Evolutionary conservation across 1,139 yeast species (phyloP).

Genomic region (Kurtzmaniella quercitrusa): DNA sequence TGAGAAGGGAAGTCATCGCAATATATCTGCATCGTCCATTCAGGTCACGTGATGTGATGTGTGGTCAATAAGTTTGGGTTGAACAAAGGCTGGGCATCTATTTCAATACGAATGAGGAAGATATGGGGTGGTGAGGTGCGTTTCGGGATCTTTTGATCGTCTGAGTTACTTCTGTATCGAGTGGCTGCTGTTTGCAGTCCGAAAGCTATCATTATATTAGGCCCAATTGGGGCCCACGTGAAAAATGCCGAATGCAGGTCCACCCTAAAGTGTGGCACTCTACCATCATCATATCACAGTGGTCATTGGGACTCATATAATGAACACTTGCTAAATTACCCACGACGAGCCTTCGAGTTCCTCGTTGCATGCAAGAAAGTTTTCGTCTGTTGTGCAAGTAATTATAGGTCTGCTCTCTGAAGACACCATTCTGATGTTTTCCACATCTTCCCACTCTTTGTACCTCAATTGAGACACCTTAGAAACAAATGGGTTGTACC

Average conservation of each 20-base stretch:
- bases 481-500: slow-evolving; percentile 7
- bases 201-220: neutral
- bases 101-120: too few species aligned
- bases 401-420: slow-evolving; percentile 13
- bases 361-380: slow-evolving; percentile 9
- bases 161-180: too few species aligned
- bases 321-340: neutral
- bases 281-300: too few species aligned
- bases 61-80: too few species aligned
- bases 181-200: too few species aligned
- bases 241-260: neutral
- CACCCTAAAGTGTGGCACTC: neutral
- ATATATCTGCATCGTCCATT: neutral
- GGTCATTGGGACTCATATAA: too few species aligned
- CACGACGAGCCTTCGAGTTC: slow-evolving; percentile 7
- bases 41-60: neutral
- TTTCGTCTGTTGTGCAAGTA: slow-evolving; percentile 16
- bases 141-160: too few species aligned
- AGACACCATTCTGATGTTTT: slow-evolving; percentile 8
- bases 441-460: slow-evolving; percentile 10
- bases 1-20: neutral
- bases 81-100: too few species aligned
- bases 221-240: neutral
- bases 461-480: slow-evolving; percentile 4
- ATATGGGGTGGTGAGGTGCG: too few species aligned